Evolutionary conservation across 2,329 filamentous ascomycete genomes (phyloP).

Genomic region (Venturia carpophila): DNA sequence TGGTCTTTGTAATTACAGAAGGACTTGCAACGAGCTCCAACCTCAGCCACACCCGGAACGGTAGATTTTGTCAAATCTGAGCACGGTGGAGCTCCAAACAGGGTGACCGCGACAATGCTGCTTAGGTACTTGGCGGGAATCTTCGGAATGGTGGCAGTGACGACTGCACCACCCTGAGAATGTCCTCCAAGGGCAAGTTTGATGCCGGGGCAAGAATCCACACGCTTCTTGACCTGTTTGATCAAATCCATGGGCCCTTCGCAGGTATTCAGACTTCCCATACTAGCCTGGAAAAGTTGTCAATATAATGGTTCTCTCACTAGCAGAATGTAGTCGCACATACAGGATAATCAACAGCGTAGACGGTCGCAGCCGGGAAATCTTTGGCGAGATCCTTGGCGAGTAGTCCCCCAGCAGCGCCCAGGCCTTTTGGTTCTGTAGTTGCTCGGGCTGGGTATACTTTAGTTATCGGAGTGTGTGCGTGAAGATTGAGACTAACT

Average conservation of each 20-base stretch:
- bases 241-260: background rate
- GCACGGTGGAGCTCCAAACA: constrained; percentile 12
- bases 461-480: too few species aligned
- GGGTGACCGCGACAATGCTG: constrained; percentile 13
- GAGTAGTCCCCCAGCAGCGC: constrained; percentile 13
- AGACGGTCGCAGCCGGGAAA: constrained; percentile 1
- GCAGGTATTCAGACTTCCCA: constrained; percentile 6
- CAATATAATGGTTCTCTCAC: too few species aligned
- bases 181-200: constrained; percentile 15
- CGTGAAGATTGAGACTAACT: too few species aligned
- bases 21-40: constrained; percentile 1
- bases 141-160: background rate
- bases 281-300: background rate
- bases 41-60: background rate
- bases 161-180: constrained; percentile 13
- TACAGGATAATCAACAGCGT: constrained; percentile 16
- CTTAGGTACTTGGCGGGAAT: background rate
- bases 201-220: background rate
- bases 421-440: constrained; percentile 13
- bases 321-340: too few species aligned
- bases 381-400: background rate
- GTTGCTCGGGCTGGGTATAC: constrained; percentile 17
- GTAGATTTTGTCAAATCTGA: constrained; percentile 5
- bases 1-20: constrained; percentile 11
- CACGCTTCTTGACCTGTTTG: background rate